These are phyloP conservation scores for Colletotrichum liriopes DNA, from an alignment of 2,329 filamentous ascomycete genomes.

Conservation along the genomic window DNA sequence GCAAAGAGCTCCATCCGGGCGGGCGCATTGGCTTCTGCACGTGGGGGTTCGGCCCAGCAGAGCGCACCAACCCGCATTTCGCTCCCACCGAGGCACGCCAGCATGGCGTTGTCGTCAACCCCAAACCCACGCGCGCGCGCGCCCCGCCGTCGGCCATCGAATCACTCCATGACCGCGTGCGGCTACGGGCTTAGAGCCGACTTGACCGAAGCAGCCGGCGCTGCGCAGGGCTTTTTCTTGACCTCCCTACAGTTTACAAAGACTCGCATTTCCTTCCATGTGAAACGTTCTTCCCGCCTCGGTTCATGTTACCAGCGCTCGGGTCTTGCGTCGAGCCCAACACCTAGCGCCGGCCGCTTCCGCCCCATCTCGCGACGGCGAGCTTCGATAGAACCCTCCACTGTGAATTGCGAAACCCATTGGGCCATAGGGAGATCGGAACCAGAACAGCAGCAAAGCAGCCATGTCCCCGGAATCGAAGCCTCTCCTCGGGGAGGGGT, in stretches of 20 bases:
- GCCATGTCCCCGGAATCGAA: constrained; percentile 12
- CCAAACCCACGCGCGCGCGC: constrained; percentile 1
- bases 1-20: constrained; percentile 4
- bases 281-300: neutral
- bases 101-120: neutral
- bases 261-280: neutral
- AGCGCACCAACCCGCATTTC: constrained; percentile 6
- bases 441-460: neutral
- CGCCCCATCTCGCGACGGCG: neutral
- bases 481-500: constrained; percentile 9
- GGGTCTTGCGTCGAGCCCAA: neutral
- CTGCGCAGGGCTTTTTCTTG: neutral
- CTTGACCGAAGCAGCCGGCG: neutral
- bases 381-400: neutral
- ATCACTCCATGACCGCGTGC: neutral
- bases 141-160: neutral
- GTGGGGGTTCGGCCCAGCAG: constrained; percentile 7
- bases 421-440: neutral
- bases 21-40: constrained; percentile 23
- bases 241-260: neutral
- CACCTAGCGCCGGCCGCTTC: neutral
- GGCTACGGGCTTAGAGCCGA: constrained; percentile 1
- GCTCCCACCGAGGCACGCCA: constrained; percentile 9
- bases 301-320: neutral
- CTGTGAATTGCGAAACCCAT: neutral